Percentiles rank a stretch among this genome's conserved stretches.
phyloP scores from a whole-genome alignment of 164 flowering plant species.

The Brasenia schreberi region DNA sequence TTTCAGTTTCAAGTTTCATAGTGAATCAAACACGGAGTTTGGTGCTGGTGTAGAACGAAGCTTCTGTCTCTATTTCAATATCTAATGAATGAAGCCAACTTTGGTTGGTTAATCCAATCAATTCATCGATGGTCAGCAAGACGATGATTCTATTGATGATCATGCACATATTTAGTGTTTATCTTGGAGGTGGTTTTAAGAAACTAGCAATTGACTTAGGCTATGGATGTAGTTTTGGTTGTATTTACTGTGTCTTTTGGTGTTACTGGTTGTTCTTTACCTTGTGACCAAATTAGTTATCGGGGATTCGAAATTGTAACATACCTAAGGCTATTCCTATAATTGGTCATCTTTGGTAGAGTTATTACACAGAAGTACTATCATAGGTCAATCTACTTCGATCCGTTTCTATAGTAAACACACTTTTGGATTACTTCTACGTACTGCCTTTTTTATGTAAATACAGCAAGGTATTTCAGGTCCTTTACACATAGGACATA shows the following conservation, averaged over 20 bases:
- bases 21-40: no score
- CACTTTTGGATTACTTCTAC: no score
- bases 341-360: not conserved
- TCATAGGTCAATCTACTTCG: not conserved
- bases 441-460: no score
- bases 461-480: no score
- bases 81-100: not conserved
- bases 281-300: not conserved
- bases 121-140: conserved; percentile 2
- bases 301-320: not conserved
- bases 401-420: no score
- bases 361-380: conserved; percentile 1
- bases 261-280: not conserved
- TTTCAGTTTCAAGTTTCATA: no score
- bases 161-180: conserved; percentile 5
- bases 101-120: not conserved
- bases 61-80: not conserved
- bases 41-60: not conserved
- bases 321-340: not conserved
- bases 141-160: conserved; percentile 8
- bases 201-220: conserved; percentile 7
- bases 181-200: conserved; percentile 5
- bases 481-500: no score
- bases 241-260: not conserved
- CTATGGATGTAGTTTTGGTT: not conserved